phyloP scores from a whole-genome alignment of 768 basidiomycete species.

The Suillus variegatus region DNA sequence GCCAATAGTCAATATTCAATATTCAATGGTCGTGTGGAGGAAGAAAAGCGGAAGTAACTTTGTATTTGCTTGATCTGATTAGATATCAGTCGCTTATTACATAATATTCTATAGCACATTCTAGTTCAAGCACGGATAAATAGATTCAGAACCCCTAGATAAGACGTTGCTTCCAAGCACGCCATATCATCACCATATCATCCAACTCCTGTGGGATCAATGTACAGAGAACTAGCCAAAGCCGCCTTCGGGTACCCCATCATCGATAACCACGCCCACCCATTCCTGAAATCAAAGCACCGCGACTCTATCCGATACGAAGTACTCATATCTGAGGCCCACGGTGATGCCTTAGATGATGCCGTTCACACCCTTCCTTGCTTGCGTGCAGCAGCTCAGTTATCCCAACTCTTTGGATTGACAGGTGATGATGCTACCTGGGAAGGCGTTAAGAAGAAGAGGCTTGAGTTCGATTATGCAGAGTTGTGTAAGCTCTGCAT shows the following conservation, averaged over 20 bases:
- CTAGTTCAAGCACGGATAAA: no score
- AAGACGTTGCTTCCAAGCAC: background rate
- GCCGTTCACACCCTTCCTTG: conserved; percentile 58
- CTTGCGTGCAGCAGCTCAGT: conserved; percentile 56
- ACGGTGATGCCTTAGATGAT: conserved; percentile 53
- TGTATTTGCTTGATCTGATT: conserved; percentile 24
- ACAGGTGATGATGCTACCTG: conserved; percentile 42
- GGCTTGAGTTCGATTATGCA: conserved; percentile 48
- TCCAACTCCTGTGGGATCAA: conserved; percentile 13
- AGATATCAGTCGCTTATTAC: conserved; percentile 17
- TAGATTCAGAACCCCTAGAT: conserved; percentile 6
- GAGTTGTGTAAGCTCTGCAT: conserved; percentile 61
- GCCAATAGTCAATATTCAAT: conserved; percentile 6
- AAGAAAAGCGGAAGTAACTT: conserved; percentile 12
- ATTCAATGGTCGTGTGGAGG: conserved; percentile 4
- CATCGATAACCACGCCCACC: conserved; percentile 83
- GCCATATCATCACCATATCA: background rate
- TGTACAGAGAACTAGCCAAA: conserved; percentile 19
- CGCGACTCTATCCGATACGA: conserved; percentile 57
- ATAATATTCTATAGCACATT: background rate
- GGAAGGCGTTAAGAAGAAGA: conserved; percentile 56
- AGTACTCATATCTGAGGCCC: conserved; percentile 65
- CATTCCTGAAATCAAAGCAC: conserved; percentile 52
- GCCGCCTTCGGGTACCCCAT: conserved; percentile 43
- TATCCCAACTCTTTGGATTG: conserved; percentile 53